Conservation (phyloP, 306 rosid genomes). For the Boehmeria nivea region DNA sequence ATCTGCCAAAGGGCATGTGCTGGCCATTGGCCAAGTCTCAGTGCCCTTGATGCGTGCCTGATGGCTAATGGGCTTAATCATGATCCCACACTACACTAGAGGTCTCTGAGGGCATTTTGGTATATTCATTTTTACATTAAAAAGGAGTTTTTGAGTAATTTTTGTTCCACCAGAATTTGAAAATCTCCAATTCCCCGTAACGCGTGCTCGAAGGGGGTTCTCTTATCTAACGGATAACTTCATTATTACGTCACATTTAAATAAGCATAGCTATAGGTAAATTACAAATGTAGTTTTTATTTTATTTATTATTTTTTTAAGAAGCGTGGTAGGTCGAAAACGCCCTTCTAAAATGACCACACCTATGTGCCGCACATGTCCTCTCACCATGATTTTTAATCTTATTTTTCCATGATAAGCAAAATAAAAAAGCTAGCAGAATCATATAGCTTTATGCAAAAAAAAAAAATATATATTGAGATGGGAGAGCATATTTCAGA, state of each 20-base stretch:
- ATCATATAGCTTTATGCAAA: not conserved
- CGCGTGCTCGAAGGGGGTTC: conserved; percentile 17
- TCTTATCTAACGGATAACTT: conserved; percentile 35
- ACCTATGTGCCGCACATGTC: too few species aligned
- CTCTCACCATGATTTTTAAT: not conserved
- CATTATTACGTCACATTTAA: conserved; percentile 19
- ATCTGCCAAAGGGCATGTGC: conserved; percentile 18
- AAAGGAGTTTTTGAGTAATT: not conserved
- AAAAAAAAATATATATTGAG: too few species aligned
- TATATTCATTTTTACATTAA: not conserved
- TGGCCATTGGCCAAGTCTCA: not conserved
- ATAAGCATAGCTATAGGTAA: not conserved
- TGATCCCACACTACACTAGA: not conserved
- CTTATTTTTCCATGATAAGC: not conserved
- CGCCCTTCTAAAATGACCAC: conserved; percentile 12
- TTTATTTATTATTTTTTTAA: too few species aligned
- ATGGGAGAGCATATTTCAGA: conserved; percentile 19
- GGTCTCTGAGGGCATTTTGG: not conserved
- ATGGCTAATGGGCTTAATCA: conserved; percentile 12
- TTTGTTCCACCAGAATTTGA: not conserved
- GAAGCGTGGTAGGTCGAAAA: conserved; percentile 17
- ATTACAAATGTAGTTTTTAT: too few species aligned
- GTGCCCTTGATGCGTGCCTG: conserved; percentile 1
- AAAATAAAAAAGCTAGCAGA: not conserved
- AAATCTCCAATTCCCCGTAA: conserved; percentile 20